Evolutionary conservation across 2,329 filamentous ascomycete genomes (phyloP).

Genomic region (Pseudogymnoascus sp.): DNA sequence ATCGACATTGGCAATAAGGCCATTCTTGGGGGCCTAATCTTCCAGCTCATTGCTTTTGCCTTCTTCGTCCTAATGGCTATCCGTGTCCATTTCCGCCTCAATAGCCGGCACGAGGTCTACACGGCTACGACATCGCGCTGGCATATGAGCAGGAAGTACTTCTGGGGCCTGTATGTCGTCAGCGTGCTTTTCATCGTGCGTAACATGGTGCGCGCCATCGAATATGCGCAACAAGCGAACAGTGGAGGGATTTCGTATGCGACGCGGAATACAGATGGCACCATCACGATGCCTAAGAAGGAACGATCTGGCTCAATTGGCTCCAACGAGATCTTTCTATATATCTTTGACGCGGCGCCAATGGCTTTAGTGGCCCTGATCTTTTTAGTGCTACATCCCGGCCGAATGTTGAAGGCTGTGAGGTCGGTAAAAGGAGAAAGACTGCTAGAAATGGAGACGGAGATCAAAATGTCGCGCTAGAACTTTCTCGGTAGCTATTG

Average conservation of each 20-base stretch:
- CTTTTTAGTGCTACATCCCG: conserved; percentile 1
- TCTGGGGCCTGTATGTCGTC: background rate
- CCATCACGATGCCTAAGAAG: background rate
- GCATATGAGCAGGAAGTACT: background rate
- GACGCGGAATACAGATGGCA: background rate
- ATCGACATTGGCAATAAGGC: conserved; percentile 33
- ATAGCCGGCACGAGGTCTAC: background rate
- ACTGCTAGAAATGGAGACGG: conserved; percentile 35
- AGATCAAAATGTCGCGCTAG: conserved; percentile 34
- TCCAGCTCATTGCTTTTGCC: conserved; percentile 43
- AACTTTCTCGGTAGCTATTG: conserved; percentile 15
- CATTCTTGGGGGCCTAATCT: conserved; percentile 39
- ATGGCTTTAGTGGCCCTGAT: background rate
- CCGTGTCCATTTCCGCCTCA: background rate
- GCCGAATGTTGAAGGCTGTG: conserved; percentile 2
- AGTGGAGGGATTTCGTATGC: conserved; percentile 2
- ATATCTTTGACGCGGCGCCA: conserved; percentile 6
- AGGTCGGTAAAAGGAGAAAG: conserved; percentile 19
- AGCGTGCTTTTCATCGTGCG: conserved; percentile 2
- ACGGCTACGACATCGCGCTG: background rate
- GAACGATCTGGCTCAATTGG: background rate
- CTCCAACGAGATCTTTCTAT: conserved; percentile 7
- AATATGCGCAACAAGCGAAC: background rate
- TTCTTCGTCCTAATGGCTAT: conserved; percentile 34
- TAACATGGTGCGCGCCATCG: conserved; percentile 9